Evolutionary conservation across 768 basidiomycete species (phyloP), one percentile per base, ranked within the genome.

Genomic region (Psilocybe tampanensis): DNA sequence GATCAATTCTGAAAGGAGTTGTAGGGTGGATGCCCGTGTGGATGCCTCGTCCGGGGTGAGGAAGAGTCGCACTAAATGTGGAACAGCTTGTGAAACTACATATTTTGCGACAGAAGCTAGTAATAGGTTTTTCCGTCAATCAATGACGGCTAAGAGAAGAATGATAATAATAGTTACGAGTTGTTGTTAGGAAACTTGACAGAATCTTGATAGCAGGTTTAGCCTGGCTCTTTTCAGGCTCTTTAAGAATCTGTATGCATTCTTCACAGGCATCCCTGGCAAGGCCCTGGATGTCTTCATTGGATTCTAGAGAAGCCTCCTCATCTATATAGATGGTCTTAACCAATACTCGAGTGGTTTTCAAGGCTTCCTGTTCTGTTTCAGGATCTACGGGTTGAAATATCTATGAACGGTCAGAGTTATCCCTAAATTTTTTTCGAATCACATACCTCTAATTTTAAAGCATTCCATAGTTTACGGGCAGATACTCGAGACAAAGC

Each of bases 201-300:
- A 98, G 72, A 29, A 94, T 83, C 68, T 92, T 94, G 44, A 89
- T 89, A 1, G 94, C 95, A 39, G 92, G 86, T 67, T 86, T 86
- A 1, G 95, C 94, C 68, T 94, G 91, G 68, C 84, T 89, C 75
- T 98, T 98, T 70, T 98, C 97, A 0, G 96, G 94, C 67, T 97
- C 92, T 42, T 86, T 82, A 42, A 98, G 72, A 54, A 90, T 84
- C 21, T 81, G 79, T 8, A 94, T 78, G 63, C 92, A 95, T 66
- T 97, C 92, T 54, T 86, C 82, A 59, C 89, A 90, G 0, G 90
- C 87, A 42, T 89, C 86, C 60, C 80, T 82, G 15, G 88, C 88
- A 2, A 96, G 74, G 5, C 85, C 86, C 45, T 80, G 74, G 15
- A 82, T 71, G 45, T 79, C 75, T 26, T 70, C 66, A 43, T 71